Evolutionary conservation across 129 eudicot species (phyloP).

Genomic region (Heracleum sosnowskyi): DNA sequence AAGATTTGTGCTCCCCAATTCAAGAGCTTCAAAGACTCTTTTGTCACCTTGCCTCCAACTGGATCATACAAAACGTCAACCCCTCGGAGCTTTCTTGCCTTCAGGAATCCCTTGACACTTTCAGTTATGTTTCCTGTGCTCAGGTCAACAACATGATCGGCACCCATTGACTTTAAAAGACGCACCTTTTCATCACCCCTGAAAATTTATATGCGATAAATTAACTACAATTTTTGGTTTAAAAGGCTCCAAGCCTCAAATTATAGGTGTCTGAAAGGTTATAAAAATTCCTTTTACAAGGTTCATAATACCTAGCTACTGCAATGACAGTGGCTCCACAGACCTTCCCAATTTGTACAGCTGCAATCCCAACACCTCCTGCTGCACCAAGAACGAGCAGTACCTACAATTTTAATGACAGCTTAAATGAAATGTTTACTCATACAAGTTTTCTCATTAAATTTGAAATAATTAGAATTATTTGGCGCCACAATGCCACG

Average conservation of each 20-base stretch:
- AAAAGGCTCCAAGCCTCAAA: background rate
- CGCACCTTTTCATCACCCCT: conserved; percentile 79
- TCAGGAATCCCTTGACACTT: conserved; percentile 70
- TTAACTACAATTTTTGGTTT: background rate
- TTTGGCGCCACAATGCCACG: background rate
- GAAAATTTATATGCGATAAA: background rate
- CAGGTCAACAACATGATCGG: conserved; percentile 82
- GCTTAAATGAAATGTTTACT: background rate
- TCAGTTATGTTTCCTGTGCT: conserved; percentile 57
- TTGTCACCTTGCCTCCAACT: conserved; percentile 95
- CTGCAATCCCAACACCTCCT: conserved; percentile 98
- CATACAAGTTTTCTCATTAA: background rate
- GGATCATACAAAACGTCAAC: conserved; percentile 97
- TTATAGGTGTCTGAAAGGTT: background rate
- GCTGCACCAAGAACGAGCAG: conserved; percentile 98
- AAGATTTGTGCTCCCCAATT: conserved; percentile 98
- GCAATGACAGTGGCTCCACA: conserved; percentile 86
- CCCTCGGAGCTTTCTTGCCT: conserved; percentile 73
- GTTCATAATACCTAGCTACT: conserved; percentile 62
- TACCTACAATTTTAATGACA: conserved; percentile 42
- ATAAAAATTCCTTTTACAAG: background rate
- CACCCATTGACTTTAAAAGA: conserved; percentile 71
- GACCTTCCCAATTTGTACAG: conserved; percentile 94
- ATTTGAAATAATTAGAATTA: background rate
- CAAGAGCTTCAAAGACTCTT: conserved; percentile 70